Base-by-base conservation (phyloP, 352 stramenopile genomes). In the Pythium phragmiticola region DNA sequence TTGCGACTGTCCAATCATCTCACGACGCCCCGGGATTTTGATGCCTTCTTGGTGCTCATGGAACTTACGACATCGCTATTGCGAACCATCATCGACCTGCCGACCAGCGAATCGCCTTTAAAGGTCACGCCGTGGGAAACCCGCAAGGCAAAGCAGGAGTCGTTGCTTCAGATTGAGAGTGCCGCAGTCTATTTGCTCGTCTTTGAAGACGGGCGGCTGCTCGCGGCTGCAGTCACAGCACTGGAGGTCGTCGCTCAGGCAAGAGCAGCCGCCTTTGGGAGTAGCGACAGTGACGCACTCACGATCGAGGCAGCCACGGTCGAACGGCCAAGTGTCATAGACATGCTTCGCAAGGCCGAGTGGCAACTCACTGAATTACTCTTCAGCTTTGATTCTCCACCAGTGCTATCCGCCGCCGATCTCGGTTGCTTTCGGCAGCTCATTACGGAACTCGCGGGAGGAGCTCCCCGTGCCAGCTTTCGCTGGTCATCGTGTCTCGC, bases 121-220 rank as follows among this genome's bases (percentile, higher is more conserved):
- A 37, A 17, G 3, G 36, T 42, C 16, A 4, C 34, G 8, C 64
- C 66, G 6, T 89, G 82, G 82, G 66, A 80, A 55, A 69, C 41
- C 50, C 8, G 34, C 3, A 74, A 72, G 19, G 66, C 64, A 26
- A 58, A 57, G 36, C 65, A 78, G 3, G 78, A 88, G 19, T 82
- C 80, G 2, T 67, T 93, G 30, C 69, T 83, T 30, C 80, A 90
- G n/a, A 69, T 88, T 0, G 84, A 94, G 48, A 79, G 82, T 16
- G 60, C 80, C 0, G 66, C 70, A 0, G 62, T 94, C 6, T 90
- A 84, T 34, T 45, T 94, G 19, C 68, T 94, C 1, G 73, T 75
- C 33, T 68, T 84, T 48, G 77, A 81, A 26, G 72, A 80, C 26
- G 23, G 58, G 26, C 19, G 66, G 3, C 46, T 87, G 19, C 72